Evolutionary conservation across 306 rosid genomes (phyloP).

Genomic region (Begonia masoniana): DNA sequence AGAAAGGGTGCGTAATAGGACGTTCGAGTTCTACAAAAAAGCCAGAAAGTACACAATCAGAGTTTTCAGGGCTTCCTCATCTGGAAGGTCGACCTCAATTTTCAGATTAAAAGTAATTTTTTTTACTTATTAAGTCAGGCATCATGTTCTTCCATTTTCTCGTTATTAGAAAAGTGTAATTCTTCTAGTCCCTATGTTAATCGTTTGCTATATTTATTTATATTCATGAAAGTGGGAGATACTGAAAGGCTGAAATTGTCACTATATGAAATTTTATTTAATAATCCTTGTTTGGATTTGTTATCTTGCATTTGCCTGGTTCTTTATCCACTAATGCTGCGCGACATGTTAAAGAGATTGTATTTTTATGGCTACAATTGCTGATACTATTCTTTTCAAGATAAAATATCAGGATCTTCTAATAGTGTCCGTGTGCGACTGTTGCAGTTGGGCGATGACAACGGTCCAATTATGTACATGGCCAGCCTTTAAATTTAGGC

Average conservation of each 20-base stretch:
- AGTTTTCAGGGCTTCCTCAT: conserved; percentile 91
- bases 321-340: too few relatives aligned
- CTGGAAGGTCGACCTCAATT: conserved; percentile 75
- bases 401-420: conserved; percentile 67
- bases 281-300: too few relatives aligned
- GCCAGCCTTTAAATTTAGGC: conserved; percentile 11
- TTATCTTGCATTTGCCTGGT: too few relatives aligned
- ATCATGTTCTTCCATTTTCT: not conserved
- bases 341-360: too few relatives aligned
- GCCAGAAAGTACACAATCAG: conserved; percentile 97
- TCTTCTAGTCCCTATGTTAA: too few relatives aligned
- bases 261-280: too few relatives aligned
- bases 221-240: too few relatives aligned
- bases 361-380: too few relatives aligned
- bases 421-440: conserved; percentile 91
- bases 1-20: conserved; percentile 90
- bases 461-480: conserved; percentile 81
- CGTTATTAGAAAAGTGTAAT: not conserved
- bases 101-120: not conserved
- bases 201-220: too few relatives aligned
- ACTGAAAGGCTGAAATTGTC: too few relatives aligned
- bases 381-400: conserved; percentile 1
- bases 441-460: conserved; percentile 99
- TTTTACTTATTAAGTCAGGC: not conserved
- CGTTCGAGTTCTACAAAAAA: conserved; percentile 89